Percentiles rank a stretch among this genome's conserved stretches.
These are phyloP conservation scores for Serendipita sp. DNA, from an alignment of 768 basidiomycete species.

Conservation along the genomic window DNA sequence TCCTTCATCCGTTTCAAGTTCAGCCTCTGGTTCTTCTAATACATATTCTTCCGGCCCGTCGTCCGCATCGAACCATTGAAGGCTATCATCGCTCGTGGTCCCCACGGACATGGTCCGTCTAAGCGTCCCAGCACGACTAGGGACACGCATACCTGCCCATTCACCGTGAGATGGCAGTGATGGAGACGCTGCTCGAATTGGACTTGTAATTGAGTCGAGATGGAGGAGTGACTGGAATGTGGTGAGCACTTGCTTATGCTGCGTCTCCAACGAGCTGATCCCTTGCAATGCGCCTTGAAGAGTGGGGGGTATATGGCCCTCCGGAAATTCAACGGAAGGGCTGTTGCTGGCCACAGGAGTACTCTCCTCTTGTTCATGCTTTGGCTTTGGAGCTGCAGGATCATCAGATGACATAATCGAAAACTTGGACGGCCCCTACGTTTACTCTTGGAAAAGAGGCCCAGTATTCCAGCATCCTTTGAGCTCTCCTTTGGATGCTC, in stretches of 20 bases:
- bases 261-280: background rate
- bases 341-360: background rate
- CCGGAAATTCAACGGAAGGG: background rate
- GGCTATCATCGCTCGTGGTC: slow-evolving; percentile 23
- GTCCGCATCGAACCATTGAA: slow-evolving; percentile 59
- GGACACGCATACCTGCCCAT: background rate
- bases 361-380: background rate
- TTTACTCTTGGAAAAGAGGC: slow-evolving; percentile 36
- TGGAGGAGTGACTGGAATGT: background rate
- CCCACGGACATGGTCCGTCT: slow-evolving; percentile 3
- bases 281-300: background rate
- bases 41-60: slow-evolving; percentile 59
- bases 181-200: background rate
- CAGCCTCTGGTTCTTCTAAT: slow-evolving; percentile 43
- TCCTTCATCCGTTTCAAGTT: slow-evolving; percentile 26
- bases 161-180: background rate
- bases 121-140: background rate
- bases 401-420: slow-evolving; percentile 11
- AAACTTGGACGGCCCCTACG: slow-evolving; percentile 23
- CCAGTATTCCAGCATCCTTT: slow-evolving; percentile 28
- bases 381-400: slow-evolving; percentile 4
- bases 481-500: slow-evolving; percentile 17
- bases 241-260: background rate
- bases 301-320: background rate
- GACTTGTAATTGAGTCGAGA: background rate